Percentiles rank a stretch among this genome's conserved stretches.
Evolutionary conservation across 352 stramenopile species (phyloP).

Genomic region (Phytophthora macrochlamydospora): DNA sequence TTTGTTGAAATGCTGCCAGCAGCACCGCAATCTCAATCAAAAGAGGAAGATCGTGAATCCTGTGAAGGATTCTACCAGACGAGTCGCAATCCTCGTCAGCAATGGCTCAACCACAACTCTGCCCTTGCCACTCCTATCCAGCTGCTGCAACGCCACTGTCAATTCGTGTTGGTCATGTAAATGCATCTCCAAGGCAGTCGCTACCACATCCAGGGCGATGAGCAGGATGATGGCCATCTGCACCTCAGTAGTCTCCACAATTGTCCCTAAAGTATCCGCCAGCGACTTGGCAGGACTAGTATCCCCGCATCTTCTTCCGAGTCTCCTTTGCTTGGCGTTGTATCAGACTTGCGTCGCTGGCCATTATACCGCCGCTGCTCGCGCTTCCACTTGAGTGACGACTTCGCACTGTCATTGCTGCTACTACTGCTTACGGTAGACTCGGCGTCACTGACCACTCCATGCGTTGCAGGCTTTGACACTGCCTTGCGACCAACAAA

Average conservation of each 20-base stretch:
- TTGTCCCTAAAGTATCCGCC: constrained; percentile 22
- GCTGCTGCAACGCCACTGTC: constrained; percentile 11
- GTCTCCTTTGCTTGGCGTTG: background rate
- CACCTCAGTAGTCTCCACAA: constrained; percentile 61
- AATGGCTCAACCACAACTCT: constrained; percentile 8
- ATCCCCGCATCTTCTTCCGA: background rate
- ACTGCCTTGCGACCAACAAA: constrained; percentile 11
- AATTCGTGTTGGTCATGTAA: constrained; percentile 42
- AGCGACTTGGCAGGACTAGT: constrained; percentile 11
- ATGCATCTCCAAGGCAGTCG: constrained; percentile 44
- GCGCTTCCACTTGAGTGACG: constrained; percentile 16
- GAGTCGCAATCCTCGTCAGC: constrained; percentile 21
- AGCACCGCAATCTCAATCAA: constrained; percentile 58
- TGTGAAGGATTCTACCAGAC: constrained; percentile 56
- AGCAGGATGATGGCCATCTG: constrained; percentile 60
- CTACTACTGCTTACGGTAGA: constrained; percentile 33
- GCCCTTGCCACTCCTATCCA: constrained; percentile 8
- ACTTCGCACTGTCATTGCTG: constrained; percentile 18
- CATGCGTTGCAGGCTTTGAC: constrained; percentile 10
- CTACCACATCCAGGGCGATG: constrained; percentile 51
- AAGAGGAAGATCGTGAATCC: constrained; percentile 72
- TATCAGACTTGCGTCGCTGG: constrained; percentile 7
- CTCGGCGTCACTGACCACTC: constrained; percentile 24
- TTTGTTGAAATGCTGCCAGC: constrained; percentile 40
- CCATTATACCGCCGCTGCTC: constrained; percentile 11